These are phyloP conservation scores for Colletotrichum sp. DNA, from an alignment of 2,329 filamentous ascomycete genomes.

Conservation along the genomic window DNA sequence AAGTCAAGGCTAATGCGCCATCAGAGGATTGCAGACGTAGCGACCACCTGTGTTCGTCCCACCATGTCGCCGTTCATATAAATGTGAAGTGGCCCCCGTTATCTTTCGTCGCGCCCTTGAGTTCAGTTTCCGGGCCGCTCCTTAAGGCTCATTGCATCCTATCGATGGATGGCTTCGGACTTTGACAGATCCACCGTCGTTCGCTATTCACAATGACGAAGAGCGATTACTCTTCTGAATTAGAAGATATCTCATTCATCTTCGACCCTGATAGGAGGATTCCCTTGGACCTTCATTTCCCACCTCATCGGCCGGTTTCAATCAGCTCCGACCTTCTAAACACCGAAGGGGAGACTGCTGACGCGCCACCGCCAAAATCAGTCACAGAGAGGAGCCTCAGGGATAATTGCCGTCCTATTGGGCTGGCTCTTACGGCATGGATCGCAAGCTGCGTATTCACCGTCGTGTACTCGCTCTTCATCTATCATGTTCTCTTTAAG, in stretches of 20 bases:
- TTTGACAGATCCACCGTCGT: not conserved
- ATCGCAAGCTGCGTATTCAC: not conserved
- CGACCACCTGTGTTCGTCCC: not conserved
- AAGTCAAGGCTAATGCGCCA: not conserved
- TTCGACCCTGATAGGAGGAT: constrained; percentile 1
- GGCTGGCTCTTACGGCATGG: not conserved
- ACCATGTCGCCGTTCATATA: not conserved
- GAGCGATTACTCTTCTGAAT: not conserved
- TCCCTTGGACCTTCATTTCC: not conserved
- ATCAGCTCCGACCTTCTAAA: not conserved
- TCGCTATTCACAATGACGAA: not conserved
- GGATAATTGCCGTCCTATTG: not conserved
- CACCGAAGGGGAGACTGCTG: not conserved
- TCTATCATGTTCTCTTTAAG: constrained; percentile 5
- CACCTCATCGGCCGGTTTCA: not conserved
- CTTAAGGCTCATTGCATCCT: not conserved
- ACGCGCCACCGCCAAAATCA: not conserved
- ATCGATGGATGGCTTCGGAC: not conserved
- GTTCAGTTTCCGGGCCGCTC: not conserved
- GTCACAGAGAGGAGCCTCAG: not conserved
- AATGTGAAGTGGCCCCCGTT: not conserved
- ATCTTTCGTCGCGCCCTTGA: not conserved
- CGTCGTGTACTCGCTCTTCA: constrained; percentile 8
- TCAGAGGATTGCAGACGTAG: not conserved
- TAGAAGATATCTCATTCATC: not conserved